phyloP scores from a whole-genome alignment of 306 rosid genomes.

The Benincasa hispida region DNA sequence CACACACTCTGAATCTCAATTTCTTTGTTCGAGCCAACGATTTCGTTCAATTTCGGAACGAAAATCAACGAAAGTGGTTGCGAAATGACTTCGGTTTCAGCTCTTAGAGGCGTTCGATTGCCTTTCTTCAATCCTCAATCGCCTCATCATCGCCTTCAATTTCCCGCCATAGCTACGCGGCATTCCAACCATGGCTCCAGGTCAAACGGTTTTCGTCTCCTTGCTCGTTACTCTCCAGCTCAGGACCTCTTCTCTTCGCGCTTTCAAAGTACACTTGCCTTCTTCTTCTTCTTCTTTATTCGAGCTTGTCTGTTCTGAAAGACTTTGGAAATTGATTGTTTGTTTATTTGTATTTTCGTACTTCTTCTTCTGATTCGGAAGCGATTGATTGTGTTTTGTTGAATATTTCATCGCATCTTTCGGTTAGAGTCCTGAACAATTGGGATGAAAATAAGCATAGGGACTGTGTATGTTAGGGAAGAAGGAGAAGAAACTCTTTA shows the following conservation, averaged over 20 bases:
- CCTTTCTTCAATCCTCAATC: slow-evolving; percentile 32
- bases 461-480: not conserved
- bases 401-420: not conserved
- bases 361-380: not conserved
- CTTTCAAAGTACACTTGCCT: slow-evolving; percentile 39
- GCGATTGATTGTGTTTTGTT: not conserved
- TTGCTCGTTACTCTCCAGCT: slow-evolving; percentile 63
- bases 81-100: slow-evolving; percentile 57
- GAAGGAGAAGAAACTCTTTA: not conserved
- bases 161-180: not conserved
- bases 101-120: slow-evolving; percentile 39
- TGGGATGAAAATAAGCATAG: not conserved
- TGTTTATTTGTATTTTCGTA: not conserved
- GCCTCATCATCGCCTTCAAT: slow-evolving; percentile 14
- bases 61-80: not conserved
- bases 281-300: not conserved
- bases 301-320: not conserved
- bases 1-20: not conserved
- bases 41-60: not conserved
- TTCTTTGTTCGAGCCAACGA: not conserved
- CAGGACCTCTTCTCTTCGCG: slow-evolving; percentile 68
- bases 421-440: not conserved
- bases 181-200: slow-evolving; percentile 14
- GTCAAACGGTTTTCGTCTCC: slow-evolving; percentile 36
- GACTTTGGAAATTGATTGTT: not conserved